A percentile compares a stretch with the other conserved stretches of the same genome.
Evolutionary conservation across 192 early-diverging fungal species (phyloP).

Genomic region (Coemansia sp.): DNA sequence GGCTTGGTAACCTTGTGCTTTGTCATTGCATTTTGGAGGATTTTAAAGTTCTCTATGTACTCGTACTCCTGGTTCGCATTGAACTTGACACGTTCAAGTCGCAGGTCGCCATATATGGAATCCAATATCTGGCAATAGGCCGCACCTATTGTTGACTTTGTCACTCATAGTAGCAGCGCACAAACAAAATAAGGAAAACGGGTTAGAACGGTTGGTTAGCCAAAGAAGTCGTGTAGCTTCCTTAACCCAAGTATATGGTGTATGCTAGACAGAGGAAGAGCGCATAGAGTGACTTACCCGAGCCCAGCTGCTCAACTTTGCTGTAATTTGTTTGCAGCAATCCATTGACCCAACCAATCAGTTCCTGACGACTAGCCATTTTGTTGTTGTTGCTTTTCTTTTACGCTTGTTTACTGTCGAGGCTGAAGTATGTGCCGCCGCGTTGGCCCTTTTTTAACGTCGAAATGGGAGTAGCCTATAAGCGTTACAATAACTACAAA

Average conservation of each 20-base stretch:
- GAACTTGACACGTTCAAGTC: slow-evolving; percentile 90
- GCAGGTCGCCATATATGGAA: slow-evolving; percentile 76
- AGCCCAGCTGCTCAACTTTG: slow-evolving; percentile 93
- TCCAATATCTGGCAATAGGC: slow-evolving; percentile 79
- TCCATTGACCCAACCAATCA: slow-evolving; percentile 95
- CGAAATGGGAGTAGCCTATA: background rate
- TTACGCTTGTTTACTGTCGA: slow-evolving; percentile 4
- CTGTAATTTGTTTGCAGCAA: slow-evolving; percentile 87
- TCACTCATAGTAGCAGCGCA: background rate
- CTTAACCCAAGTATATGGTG: background rate
- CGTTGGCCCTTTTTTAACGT: background rate
- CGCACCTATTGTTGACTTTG: slow-evolving; percentile 49
- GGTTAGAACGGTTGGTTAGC: background rate
- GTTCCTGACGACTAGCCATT: slow-evolving; percentile 86
- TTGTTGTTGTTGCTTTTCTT: slow-evolving; percentile 9
- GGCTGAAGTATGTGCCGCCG: background rate
- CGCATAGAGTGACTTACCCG: slow-evolving; percentile 57
- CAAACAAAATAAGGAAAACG: background rate
- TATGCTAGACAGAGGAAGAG: background rate
- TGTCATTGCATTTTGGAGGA: slow-evolving; percentile 85
- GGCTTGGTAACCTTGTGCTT: slow-evolving; percentile 90
- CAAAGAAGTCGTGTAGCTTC: background rate
- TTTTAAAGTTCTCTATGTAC: slow-evolving; percentile 92
- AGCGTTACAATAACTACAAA: background rate
- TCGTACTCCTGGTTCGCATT: slow-evolving; percentile 94